Percentiles rank a stretch among this genome's conserved stretches.
phyloP scores from a whole-genome alignment of 2,329 filamentous ascomycete species.

The Trichoderma citrinoviride region DNA sequence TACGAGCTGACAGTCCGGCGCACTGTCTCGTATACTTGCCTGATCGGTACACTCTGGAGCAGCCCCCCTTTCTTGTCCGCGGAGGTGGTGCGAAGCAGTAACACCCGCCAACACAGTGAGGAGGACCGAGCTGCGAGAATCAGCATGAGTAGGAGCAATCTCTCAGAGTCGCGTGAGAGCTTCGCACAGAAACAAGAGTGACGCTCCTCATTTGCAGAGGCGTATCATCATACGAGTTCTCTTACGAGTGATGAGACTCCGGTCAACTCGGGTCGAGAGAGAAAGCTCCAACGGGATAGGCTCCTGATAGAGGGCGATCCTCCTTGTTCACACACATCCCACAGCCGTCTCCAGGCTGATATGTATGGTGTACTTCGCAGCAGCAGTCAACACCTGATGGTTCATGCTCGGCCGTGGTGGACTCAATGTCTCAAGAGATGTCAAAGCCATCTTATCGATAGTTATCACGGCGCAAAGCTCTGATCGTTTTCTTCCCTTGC shows the following conservation, averaged over 20 bases:
- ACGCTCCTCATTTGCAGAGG: neutral
- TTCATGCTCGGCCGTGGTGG: no score
- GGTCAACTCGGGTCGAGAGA: neutral
- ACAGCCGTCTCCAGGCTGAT: no score
- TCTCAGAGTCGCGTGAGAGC: neutral
- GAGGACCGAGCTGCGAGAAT: neutral
- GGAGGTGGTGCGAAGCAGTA: neutral
- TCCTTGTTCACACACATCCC: no score
- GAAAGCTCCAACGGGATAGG: neutral
- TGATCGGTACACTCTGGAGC: neutral
- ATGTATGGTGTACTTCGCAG: no score
- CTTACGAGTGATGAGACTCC: neutral
- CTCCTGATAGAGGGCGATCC: neutral
- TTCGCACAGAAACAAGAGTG: neutral
- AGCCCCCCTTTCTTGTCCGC: neutral
- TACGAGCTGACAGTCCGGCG: neutral
- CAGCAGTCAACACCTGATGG: no score
- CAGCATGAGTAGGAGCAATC: neutral
- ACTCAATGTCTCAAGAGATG: no score
- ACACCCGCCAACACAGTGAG: neutral
- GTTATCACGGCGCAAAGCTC: no score
- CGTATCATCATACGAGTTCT: neutral
- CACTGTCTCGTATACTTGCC: constrained; percentile 5
- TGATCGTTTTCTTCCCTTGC: no score
- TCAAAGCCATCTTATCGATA: no score